Conservation (phyloP, 768 basidiomycete genomes). For the Steccherinum ochraceum region DNA sequence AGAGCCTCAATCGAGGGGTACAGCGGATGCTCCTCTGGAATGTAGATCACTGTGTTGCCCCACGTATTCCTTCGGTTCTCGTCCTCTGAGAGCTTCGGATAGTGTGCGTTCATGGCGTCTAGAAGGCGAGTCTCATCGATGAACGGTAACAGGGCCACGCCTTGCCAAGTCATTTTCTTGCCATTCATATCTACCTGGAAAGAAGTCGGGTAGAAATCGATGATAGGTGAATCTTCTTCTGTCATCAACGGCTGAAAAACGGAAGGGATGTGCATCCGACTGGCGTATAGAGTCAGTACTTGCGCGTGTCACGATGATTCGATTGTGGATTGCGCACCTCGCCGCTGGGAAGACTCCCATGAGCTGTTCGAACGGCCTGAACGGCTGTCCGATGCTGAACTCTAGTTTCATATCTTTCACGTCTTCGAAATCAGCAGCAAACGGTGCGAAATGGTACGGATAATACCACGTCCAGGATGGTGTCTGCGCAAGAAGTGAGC, state of each 20-base stretch:
- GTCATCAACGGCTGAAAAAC: conserved; percentile 87
- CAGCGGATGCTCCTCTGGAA: conserved; percentile 76
- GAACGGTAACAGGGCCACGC: conserved; percentile 93
- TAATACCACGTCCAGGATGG: conserved; percentile 99
- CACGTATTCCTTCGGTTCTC: conserved; percentile 80
- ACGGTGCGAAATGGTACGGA: conserved; percentile 97
- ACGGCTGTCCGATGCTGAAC: conserved; percentile 80
- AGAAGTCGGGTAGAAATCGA: conserved; percentile 88
- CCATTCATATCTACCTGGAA: conserved; percentile 99
- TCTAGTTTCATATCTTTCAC: conserved; percentile 71
- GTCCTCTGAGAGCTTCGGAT: conserved; percentile 64
- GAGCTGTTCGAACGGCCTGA: conserved; percentile 95
- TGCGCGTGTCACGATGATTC: no score
- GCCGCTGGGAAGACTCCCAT: conserved; percentile 98
- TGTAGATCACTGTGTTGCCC: conserved; percentile 80
- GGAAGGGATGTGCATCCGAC: conserved; percentile 82
- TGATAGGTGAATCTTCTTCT: conserved; percentile 81
- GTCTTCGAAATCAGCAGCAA: conserved; percentile 89
- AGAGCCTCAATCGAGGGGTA: conserved; percentile 85
- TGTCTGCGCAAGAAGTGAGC: conserved; percentile 36
- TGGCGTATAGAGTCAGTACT: conserved; percentile 25
- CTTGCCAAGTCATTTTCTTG: conserved; percentile 99
- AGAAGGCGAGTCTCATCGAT: conserved; percentile 83
- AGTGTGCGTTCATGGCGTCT: conserved; percentile 70
- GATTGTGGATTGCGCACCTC: conserved; percentile 43